Evolutionary conservation across 495 filamentous ascomycete species (phyloP), one percentile per base, ranked within the genome.

Genomic region (Aspergillus biplanus): DNA sequence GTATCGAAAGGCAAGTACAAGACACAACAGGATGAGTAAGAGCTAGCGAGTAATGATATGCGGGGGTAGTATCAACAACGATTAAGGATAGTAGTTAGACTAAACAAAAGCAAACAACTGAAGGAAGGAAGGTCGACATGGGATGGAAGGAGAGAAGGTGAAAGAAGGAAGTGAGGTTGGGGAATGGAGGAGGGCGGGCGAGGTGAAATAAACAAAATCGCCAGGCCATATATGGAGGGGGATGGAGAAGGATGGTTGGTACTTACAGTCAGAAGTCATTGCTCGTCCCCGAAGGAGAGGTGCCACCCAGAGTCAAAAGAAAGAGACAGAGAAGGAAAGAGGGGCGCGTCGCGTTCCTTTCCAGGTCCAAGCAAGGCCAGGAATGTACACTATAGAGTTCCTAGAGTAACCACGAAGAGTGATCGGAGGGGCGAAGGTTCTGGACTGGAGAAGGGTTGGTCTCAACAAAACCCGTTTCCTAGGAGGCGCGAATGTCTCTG

Each of bases 141-240:
- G 50, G 58, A 49, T 63, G 55, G 42, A 65, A 50, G 62, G 58
- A 57, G 39, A 56, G 56, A 56, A 46, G 18, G 59, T 42, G 62
- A 61, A 67, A 48, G 54, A 67, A 47, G 56, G 59, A 57, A 53
- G 52, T 58, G 61, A 58, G 67, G 64, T 66, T 67, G 70, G 70
- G 69, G 64, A 65, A 70, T 67, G 67, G 67, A 67, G 67, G 69
- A 68, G 69, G 65, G 59, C 31, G 48, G 52, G 21, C 63, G 65
- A 66, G 65, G 52, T 72, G 71, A 79, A 79, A 79, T 79, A 79
- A 79, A 78, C 77, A 79, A 50, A 77, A 75, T 75, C 37, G 62
- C 65, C 59, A 64, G 64, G 67, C 62, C 70, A 74, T 77, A 72
- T 64, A 78, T 70, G 67, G 64, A 50, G 67, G 67, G 68, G 62